Evolutionary conservation across 2,329 filamentous ascomycete species (phyloP).

Genomic region (Didymosphaeria variabile): DNA sequence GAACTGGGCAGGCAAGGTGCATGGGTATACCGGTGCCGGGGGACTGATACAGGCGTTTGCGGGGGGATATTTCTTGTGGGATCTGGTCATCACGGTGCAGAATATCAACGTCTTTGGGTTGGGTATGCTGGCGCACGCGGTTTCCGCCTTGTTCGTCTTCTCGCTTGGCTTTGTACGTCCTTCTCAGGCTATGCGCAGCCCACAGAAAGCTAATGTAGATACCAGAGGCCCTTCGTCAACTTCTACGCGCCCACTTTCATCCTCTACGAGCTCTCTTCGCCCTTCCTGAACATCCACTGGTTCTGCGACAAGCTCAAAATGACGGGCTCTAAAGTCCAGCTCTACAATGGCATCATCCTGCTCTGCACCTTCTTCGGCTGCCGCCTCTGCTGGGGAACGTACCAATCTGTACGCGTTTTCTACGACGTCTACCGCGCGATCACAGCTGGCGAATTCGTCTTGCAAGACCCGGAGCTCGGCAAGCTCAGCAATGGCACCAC

Average conservation of each 20-base stretch:
- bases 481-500: constrained; percentile 35
- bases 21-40: constrained; percentile 77
- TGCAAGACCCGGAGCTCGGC: constrained; percentile 40
- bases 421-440: constrained; percentile 68
- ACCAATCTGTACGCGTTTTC: constrained; percentile 72
- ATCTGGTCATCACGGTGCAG: constrained; percentile 73
- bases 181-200: constrained; percentile 2
- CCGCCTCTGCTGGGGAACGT: constrained; percentile 80
- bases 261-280: constrained; percentile 85
- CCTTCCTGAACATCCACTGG: constrained; percentile 90
- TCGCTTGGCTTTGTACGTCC: constrained; percentile 78
- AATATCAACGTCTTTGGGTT: constrained; percentile 76
- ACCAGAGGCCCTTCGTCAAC: constrained; percentile 81
- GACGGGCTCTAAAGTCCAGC: constrained; percentile 76
- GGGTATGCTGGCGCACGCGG: constrained; percentile 80
- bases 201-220: constrained; percentile 19
- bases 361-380: constrained; percentile 79
- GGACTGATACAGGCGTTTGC: constrained; percentile 81
- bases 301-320: constrained; percentile 87
- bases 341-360: constrained; percentile 79
- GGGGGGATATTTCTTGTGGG: constrained; percentile 86
- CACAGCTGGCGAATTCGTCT: constrained; percentile 28
- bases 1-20: constrained; percentile 73
- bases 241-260: constrained; percentile 84
- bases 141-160: constrained; percentile 78